Conservation (phyloP, 306 rosid genomes). For the Alnus rubra region DNA sequence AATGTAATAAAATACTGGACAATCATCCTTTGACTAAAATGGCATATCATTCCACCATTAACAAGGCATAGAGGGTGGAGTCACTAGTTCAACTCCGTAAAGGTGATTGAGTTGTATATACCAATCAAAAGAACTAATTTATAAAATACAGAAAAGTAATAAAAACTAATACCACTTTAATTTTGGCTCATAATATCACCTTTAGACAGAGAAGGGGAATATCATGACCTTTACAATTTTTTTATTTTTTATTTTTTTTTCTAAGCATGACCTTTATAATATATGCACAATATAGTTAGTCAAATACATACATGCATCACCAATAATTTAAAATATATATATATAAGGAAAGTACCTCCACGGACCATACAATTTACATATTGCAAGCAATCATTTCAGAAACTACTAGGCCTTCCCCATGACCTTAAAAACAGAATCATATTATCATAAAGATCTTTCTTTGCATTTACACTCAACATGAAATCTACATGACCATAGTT, state of each 20-base stretch:
- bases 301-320: not conserved
- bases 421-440: conserved; percentile 57
- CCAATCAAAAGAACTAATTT: not conserved
- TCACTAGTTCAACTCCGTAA: too few species aligned
- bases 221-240: not conserved
- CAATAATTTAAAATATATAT: too few species aligned
- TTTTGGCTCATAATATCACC: not conserved
- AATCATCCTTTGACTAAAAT: not conserved
- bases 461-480: conserved; percentile 67
- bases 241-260: too few species aligned
- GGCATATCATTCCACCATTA: not conserved
- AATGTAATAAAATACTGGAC: not conserved
- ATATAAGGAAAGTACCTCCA: not conserved
- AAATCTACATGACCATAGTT: conserved; percentile 86
- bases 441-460: conserved; percentile 73
- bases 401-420: conserved; percentile 35
- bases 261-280: not conserved
- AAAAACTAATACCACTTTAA: not conserved
- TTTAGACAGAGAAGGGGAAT: not conserved
- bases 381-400: conserved; percentile 9
- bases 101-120: not conserved
- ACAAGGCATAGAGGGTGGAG: not conserved
- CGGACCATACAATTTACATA: not conserved
- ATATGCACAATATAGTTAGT: not conserved
- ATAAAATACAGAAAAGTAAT: not conserved